A percentile compares a stretch with the other conserved stretches of the same genome.
Evolutionary conservation across 768 basidiomycete genomes (phyloP).

Genomic region (Royoungia palumana): DNA sequence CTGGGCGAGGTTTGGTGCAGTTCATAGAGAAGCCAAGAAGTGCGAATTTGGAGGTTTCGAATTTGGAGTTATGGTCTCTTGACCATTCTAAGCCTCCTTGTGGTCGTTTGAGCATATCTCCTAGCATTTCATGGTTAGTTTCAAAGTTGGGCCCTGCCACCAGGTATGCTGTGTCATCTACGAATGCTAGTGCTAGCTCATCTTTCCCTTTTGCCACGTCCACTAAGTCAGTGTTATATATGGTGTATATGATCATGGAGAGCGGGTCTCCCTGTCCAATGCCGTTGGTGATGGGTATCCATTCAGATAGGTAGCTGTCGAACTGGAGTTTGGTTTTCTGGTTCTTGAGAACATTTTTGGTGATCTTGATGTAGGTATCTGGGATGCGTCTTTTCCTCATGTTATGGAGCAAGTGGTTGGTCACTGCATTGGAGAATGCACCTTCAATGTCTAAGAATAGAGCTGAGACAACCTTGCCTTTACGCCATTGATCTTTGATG

Average conservation of each 20-base stretch:
- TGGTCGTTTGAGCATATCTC: conserved; percentile 23
- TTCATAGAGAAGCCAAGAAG: conserved; percentile 13
- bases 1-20: background rate
- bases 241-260: conserved; percentile 29
- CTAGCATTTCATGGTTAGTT: conserved; percentile 15
- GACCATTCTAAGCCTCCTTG: conserved; percentile 20
- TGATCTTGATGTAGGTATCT: no score
- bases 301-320: conserved; percentile 19
- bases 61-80: conserved; percentile 18
- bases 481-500: no score
- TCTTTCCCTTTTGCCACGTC: background rate
- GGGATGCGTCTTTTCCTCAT: no score
- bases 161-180: conserved; percentile 29
- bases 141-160: conserved; percentile 23
- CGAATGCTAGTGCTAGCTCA: conserved; percentile 27
- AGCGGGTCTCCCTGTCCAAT: conserved; percentile 35
- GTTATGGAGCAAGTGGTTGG: no score
- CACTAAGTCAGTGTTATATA: conserved; percentile 31
- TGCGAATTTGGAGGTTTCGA: conserved; percentile 20
- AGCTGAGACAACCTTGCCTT: no score
- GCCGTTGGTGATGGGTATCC: conserved; percentile 16
- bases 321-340: no score
- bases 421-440: no score
- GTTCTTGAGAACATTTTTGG: no score
- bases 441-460: no score